Evolutionary conservation across 768 basidiomycete species (phyloP), one percentile per base, ranked within the genome.

Genomic region (Porphyrellus cyaneotinctus): DNA sequence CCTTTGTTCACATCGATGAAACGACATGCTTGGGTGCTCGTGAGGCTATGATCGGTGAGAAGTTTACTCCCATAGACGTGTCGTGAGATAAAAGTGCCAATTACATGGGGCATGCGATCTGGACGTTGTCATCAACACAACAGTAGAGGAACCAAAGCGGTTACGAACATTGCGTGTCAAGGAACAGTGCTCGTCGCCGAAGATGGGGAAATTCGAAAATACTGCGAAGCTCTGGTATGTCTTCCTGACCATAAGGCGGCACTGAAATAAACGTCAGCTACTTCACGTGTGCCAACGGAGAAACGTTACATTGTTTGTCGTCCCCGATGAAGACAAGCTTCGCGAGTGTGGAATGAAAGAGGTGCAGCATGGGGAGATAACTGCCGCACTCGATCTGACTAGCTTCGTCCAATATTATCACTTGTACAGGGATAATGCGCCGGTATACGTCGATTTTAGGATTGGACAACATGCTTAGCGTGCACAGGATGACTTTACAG

Each of bases 41-140:
- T 67, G 32, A 77, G 64, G 31, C 66, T 65, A 64, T 88, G 86
- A 2, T 68, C 58, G 5, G 89, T 89, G 12, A 67, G 63, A 31
- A 92, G 81, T 58, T 79, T 69, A 6, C 68, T 63, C 23, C 78
- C 65, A 72, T 92, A 92, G 15, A 92, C 75, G 11, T 73, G 69
- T 43, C 70, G 60, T 8, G 89, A 92, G 23, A 92, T 86, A 42
- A 90, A 82, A 4, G 67, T 60, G 35, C 88, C 86, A 69, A 91
- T 82, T 52, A 85, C 76, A 55, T 81, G 79, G 35, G 90, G 90
- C 87, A 92, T 89, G 6, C 91, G 84, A 59, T 92, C 91, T 92
- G 52, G 22, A 45, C 42, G 17, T 0, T 49, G 33, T 49, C 31
- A 38, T 54, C 37, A 60, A 14, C 17, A 13, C 33, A n/a, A n/a